Evolutionary conservation across 305 asterid genomes (phyloP).

Genomic region (Striga hermonthica): DNA sequence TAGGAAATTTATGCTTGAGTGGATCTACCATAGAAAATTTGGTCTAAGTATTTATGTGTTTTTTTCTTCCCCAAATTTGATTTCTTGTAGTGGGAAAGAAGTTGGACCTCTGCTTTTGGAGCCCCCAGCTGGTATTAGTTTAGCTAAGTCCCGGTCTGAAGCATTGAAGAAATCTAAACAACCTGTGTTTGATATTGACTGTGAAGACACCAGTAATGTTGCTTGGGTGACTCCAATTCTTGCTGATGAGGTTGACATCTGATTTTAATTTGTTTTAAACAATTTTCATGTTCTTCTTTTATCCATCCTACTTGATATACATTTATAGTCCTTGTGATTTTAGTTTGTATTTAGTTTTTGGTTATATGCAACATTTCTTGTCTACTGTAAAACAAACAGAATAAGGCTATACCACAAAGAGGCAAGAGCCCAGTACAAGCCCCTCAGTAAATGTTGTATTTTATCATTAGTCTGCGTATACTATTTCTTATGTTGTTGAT

Average conservation of each 20-base stretch:
- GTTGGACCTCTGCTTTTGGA: constrained; percentile 51
- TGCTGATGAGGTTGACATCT: constrained; percentile 45
- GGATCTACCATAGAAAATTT: constrained; percentile 2
- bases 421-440: constrained; percentile 6
- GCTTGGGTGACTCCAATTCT: constrained; percentile 36
- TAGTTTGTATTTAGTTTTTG: constrained; percentile 15
- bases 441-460: constrained; percentile 17
- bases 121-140: constrained; percentile 29
- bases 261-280: constrained; percentile 17
- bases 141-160: constrained; percentile 30
- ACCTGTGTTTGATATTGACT: constrained; percentile 36
- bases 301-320: neutral
- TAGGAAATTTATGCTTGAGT: neutral
- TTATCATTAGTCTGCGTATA: constrained; percentile 6
- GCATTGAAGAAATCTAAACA: constrained; percentile 31
- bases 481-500: constrained; percentile 19
- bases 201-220: constrained; percentile 35
- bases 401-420: constrained; percentile 20
- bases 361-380: neutral
- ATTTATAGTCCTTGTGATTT: constrained; percentile 5
- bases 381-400: neutral
- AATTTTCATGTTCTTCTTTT: neutral
- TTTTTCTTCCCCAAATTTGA: neutral
- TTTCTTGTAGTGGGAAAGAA: constrained; percentile 57
- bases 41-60: neutral